phyloP scores from a whole-genome alignment of 2,329 filamentous ascomycete species.

The Alternaria sp. region DNA sequence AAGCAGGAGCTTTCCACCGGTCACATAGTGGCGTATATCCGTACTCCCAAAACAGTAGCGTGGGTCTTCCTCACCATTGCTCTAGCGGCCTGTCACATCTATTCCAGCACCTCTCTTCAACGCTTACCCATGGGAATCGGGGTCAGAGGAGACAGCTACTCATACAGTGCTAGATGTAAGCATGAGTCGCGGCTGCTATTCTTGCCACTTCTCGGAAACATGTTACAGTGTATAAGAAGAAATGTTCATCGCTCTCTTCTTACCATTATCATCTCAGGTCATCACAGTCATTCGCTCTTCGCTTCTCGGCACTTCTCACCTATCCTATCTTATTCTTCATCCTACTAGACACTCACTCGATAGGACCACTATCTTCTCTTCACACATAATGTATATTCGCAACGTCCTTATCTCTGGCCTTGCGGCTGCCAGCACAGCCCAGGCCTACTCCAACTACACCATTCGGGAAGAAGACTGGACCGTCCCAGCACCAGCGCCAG shows the following conservation, averaged over 20 bases:
- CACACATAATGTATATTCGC: conserved; percentile 44
- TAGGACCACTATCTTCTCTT: background rate
- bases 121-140: conserved; percentile 13
- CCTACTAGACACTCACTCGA: conserved; percentile 11
- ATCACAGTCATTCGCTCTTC: conserved; percentile 18
- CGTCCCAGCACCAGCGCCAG: background rate
- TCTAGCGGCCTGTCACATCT: conserved; percentile 20
- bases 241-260: conserved; percentile 1
- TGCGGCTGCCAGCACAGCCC: conserved; percentile 31
- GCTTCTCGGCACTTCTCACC: background rate
- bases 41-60: conserved; percentile 20
- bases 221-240: conserved; percentile 29
- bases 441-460: conserved; percentile 33
- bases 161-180: conserved; percentile 1
- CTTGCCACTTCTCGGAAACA: conserved; percentile 8
- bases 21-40: conserved; percentile 16
- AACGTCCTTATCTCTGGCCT: conserved; percentile 32
- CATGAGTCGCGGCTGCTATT: conserved; percentile 22
- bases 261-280: conserved; percentile 10
- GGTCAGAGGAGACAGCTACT: conserved; percentile 12
- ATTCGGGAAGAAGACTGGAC: conserved; percentile 20
- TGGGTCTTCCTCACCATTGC: conserved; percentile 24
- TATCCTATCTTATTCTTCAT: conserved; percentile 1
- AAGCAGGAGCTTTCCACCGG: conserved; percentile 17
- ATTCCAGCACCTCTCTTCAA: conserved; percentile 11